A percentile compares a stretch with the other conserved stretches of the same genome.
phyloP scores from a whole-genome alignment of 768 basidiomycete species.

The Auricularia sp. region DNA sequence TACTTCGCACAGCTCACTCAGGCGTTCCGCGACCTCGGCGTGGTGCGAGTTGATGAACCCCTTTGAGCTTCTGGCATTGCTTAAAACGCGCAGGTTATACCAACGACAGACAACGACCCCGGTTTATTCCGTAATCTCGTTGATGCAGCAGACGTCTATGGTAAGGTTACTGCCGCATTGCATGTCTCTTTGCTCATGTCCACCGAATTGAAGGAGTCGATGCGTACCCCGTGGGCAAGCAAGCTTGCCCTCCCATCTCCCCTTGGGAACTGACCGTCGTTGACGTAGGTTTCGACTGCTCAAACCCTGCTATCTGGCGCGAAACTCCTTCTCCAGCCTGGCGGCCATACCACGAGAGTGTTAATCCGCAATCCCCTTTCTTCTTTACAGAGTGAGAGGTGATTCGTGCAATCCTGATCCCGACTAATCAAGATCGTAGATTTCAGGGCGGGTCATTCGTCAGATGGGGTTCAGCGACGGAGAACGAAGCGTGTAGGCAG shows the following conservation, averaged over 20 bases:
- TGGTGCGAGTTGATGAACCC: neutral
- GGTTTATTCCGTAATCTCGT: neutral
- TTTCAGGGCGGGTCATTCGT: neutral
- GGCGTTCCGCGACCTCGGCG: neutral
- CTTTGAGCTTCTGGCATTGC: too few relatives aligned
- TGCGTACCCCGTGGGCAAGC: neutral
- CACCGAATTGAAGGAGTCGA: neutral
- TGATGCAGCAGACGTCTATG: neutral
- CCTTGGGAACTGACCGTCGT: neutral
- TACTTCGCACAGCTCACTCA: neutral
- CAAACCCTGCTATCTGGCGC: conserved; percentile 5
- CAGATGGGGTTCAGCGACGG: neutral
- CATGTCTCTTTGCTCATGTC: neutral
- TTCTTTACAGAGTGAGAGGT: conserved; percentile 9
- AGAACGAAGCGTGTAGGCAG: neutral
- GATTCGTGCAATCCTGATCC: neutral
- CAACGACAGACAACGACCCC: neutral
- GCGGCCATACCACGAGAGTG: conserved; percentile 2
- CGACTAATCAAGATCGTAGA: neutral
- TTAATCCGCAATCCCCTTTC: conserved; percentile 3
- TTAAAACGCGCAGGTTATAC: neutral
- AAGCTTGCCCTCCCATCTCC: neutral
- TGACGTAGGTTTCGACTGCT: conserved; percentile 6
- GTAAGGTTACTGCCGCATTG: neutral
- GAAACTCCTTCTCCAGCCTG: conserved; percentile 2